Conservation (phyloP, 169 alveolate genomes). For the Plasmodium gonderi region DNA sequence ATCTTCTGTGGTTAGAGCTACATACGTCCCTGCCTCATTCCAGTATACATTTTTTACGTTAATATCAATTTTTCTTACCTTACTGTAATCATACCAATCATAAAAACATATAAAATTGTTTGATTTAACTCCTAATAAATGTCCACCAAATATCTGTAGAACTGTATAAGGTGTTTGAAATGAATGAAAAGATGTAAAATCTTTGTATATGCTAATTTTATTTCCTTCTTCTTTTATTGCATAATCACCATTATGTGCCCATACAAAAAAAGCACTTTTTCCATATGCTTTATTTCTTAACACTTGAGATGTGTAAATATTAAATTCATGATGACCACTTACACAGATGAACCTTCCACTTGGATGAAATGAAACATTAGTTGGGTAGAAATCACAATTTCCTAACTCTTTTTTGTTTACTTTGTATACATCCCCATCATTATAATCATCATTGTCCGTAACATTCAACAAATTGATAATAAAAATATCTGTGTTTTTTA, state of each 20-base stretch:
- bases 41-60: constrained; percentile 81
- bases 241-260: constrained; percentile 95
- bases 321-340: constrained; percentile 97
- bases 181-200: constrained; percentile 87
- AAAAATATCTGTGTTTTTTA: constrained; percentile 94
- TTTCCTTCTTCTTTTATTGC: constrained; percentile 94
- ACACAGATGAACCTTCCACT: constrained; percentile 97
- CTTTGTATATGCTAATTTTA: constrained; percentile 87
- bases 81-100: constrained; percentile 92
- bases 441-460: constrained; percentile 30
- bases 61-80: constrained; percentile 63
- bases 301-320: constrained; percentile 93
- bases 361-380: constrained; percentile 94
- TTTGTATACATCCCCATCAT: constrained; percentile 73
- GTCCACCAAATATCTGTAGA: constrained; percentile 93
- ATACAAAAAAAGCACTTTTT: constrained; percentile 93
- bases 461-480: constrained; percentile 91
- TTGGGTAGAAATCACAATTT: constrained; percentile 94
- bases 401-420: constrained; percentile 90
- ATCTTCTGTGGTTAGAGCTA: constrained; percentile 79
- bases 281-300: constrained; percentile 94
- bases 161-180: constrained; percentile 90
- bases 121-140: constrained; percentile 89
- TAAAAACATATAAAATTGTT: constrained; percentile 93
- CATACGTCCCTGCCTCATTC: constrained; percentile 78